Conservation (phyloP, 1,284 basidiomycete species). For the Malassezia obtusa region DNA sequence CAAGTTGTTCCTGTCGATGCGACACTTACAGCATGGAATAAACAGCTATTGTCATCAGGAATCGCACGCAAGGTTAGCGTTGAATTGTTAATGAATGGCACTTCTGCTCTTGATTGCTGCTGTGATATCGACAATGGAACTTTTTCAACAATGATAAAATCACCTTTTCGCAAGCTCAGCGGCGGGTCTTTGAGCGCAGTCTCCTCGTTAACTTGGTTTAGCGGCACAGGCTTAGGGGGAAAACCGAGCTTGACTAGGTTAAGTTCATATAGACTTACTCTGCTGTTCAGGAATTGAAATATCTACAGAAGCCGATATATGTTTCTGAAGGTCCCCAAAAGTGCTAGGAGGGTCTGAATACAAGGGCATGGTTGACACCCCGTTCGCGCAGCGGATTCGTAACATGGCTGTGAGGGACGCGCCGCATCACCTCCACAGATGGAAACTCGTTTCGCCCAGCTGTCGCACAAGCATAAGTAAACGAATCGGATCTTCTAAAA, state of each 20-base stretch:
- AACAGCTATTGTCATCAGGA: conserved; percentile 35
- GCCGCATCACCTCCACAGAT: too few species aligned
- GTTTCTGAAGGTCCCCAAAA: too few species aligned
- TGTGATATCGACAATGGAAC: too few species aligned
- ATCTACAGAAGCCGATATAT: too few species aligned
- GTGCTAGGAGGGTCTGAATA: too few species aligned
- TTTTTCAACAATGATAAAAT: neutral
- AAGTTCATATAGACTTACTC: neutral
- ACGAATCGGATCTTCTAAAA: too few species aligned
- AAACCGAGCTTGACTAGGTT: neutral
- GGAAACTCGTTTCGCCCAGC: too few species aligned
- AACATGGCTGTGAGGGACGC: too few species aligned
- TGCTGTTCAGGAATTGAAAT: too few species aligned
- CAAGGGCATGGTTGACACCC: too few species aligned
- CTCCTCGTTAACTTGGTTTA: neutral
- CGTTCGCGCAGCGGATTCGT: too few species aligned
- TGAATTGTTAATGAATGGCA: neutral
- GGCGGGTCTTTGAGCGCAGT: neutral
- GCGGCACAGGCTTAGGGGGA: neutral
- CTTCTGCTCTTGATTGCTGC: neutral
- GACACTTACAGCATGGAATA: conserved; percentile 23
- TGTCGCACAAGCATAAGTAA: too few species aligned
- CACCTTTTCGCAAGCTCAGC: neutral
- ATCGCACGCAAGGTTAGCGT: conserved; percentile 22
- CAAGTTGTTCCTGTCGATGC: neutral